These are phyloP conservation scores for Chlorella variabilis DNA, from an alignment of 163 green algal genomes.

Conservation along the genomic window DNA sequence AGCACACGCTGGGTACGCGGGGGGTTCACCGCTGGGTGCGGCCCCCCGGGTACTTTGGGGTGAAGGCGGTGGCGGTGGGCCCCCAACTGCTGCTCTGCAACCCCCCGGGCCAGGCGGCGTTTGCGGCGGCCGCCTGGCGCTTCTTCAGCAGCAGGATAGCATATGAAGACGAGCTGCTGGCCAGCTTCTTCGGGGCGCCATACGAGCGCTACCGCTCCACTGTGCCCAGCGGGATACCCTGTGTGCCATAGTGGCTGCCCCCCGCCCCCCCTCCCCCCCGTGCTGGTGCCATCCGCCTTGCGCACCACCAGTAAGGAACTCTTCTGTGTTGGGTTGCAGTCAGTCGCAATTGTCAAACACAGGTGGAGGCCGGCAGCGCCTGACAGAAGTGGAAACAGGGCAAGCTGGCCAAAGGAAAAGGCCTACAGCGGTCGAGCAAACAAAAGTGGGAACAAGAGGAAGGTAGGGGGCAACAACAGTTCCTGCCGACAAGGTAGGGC, in stretches of 20 bases:
- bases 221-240: slow-evolving; percentile 67
- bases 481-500: neutral
- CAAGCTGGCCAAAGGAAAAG: too few relatives aligned
- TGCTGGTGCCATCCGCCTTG: too few relatives aligned
- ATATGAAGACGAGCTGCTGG: slow-evolving; percentile 72
- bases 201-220: slow-evolving; percentile 55
- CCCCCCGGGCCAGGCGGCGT: slow-evolving; percentile 60
- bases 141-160: slow-evolving; percentile 75
- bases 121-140: slow-evolving; percentile 59
- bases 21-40: slow-evolving; percentile 77
- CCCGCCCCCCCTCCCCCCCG: too few relatives aligned
- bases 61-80: slow-evolving; percentile 78
- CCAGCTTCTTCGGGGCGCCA: slow-evolving; percentile 64
- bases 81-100: slow-evolving; percentile 87
- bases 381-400: too few relatives aligned
- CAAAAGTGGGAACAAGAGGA: too few relatives aligned
- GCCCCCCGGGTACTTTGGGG: slow-evolving; percentile 89
- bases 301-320: too few relatives aligned
- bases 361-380: too few relatives aligned
- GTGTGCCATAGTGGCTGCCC: slow-evolving; percentile 54
- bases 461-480: neutral
- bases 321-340: too few relatives aligned
- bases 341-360: too few relatives aligned
- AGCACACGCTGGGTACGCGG: slow-evolving; percentile 66
- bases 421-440: too few relatives aligned